Conservation (phyloP, 2,329 filamentous ascomycete genomes). For the Diaporthe citrichinensis region DNA sequence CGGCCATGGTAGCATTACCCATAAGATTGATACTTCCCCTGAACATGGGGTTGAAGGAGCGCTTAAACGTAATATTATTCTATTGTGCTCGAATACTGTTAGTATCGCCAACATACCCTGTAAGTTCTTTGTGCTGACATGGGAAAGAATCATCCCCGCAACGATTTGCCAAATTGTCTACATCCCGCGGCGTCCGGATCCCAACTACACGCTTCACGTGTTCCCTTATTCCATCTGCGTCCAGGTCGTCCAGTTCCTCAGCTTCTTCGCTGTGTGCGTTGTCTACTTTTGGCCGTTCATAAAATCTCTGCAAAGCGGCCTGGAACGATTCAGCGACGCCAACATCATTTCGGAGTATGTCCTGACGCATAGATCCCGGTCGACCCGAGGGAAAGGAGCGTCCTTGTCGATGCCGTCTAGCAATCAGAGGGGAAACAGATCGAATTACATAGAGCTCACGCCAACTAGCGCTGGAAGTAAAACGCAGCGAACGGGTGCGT, state of each 20-base stretch:
- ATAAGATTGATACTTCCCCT: not conserved
- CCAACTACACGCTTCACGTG: not conserved
- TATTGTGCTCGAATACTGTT: not conserved
- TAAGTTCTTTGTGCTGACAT: not conserved
- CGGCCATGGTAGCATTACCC: not conserved
- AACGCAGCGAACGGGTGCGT: not conserved
- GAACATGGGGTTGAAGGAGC: not conserved
- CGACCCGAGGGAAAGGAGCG: not conserved
- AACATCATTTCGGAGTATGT: constrained; percentile 4
- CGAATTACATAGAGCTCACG: constrained; percentile 3
- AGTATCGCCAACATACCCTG: not conserved
- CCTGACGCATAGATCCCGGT: not conserved
- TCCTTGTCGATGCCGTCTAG: not conserved
- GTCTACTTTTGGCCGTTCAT: constrained; percentile 1
- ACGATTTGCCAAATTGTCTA: not conserved
- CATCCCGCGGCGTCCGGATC: not conserved
- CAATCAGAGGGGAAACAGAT: not conserved
- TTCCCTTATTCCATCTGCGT: constrained; percentile 4
- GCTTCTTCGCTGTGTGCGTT: not conserved
- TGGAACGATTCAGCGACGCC: constrained; percentile 1
- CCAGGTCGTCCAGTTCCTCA: not conserved
- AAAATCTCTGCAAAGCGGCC: not conserved
- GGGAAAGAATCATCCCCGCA: not conserved
- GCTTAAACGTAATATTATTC: not conserved
- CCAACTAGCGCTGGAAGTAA: not conserved